Conservation (phyloP, 23 red algal genomes). For the Pyropia yezoensis region DNA sequence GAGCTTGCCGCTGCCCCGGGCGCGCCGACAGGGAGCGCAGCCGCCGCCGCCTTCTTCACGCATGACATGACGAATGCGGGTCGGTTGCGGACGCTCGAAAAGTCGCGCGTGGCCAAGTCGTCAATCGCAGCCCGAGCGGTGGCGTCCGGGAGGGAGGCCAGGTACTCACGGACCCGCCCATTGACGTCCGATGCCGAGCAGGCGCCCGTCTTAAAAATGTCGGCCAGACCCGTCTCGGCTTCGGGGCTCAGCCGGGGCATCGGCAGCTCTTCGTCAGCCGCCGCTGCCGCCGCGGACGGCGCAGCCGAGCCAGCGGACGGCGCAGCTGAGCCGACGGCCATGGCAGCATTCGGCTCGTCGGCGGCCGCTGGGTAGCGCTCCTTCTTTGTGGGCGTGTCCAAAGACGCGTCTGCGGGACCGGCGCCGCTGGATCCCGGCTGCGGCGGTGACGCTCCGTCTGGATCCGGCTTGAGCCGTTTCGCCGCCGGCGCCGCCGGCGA, state of each 20-base stretch:
- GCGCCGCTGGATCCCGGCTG: no score
- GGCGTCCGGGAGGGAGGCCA: conserved; percentile 30
- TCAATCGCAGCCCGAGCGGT: conserved; percentile 49
- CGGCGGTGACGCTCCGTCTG: no score
- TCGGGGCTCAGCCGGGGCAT: conserved; percentile 31
- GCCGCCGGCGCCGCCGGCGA: no score
- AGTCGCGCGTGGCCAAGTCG: conserved; percentile 64
- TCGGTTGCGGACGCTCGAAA: conserved; percentile 69
- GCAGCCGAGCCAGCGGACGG: no score
- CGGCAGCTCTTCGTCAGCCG: neutral
- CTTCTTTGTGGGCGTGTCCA: no score
- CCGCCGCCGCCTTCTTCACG: conserved; percentile 45
- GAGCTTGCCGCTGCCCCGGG: conserved; percentile 1
- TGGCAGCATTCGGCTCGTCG: no score
- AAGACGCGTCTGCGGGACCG: no score
- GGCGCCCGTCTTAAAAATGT: conserved; percentile 40
- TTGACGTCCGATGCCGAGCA: conserved; percentile 51
- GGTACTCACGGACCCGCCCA: conserved; percentile 48
- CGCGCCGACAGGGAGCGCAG: conserved; percentile 9
- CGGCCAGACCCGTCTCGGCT: conserved; percentile 24
- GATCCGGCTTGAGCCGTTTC: no score
- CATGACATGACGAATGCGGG: conserved; percentile 75
- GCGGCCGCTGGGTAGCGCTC: no score
- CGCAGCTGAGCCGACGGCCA: no score
- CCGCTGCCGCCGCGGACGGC: no score